phyloP scores from a whole-genome alignment of 345 rosid genomes.

The Geranium brycei region DNA sequence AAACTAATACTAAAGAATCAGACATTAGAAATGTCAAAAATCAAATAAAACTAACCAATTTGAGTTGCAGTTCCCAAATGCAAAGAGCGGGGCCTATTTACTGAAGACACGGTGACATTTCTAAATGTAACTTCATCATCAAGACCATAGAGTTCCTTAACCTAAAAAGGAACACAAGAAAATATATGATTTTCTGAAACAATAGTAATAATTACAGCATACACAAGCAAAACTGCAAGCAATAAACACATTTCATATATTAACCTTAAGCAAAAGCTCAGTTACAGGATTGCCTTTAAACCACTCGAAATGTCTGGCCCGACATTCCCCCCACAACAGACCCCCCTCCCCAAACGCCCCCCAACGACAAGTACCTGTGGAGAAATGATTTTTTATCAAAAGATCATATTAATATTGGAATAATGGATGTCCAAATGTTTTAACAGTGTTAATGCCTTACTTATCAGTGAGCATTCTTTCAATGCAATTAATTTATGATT shows the following conservation, averaged over 20 bases:
- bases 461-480: no score
- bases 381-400: background rate
- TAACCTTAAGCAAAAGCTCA: conserved; percentile 59
- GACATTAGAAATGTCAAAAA: conserved; percentile 4
- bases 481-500: no score
- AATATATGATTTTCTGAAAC: background rate
- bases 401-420: background rate
- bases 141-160: conserved; percentile 90
- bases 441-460: background rate
- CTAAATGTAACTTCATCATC: conserved; percentile 56
- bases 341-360: conserved; percentile 97
- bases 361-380: conserved; percentile 82
- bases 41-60: conserved; percentile 47
- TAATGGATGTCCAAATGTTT: background rate
- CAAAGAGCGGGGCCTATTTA: conserved; percentile 69
- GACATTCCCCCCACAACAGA: conserved; percentile 90
- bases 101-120: conserved; percentile 60
- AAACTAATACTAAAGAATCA: conserved; percentile 4
- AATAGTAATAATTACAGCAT: conserved; percentile 1
- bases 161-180: conserved; percentile 27
- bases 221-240: background rate
- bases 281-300: conserved; percentile 62
- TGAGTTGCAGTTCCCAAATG: conserved; percentile 93
- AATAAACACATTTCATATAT: conserved; percentile 3
- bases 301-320: conserved; percentile 72